These are phyloP conservation scores for Tremellales sp. DNA, from an alignment of 1,284 basidiomycete species.

Conservation along the genomic window DNA sequence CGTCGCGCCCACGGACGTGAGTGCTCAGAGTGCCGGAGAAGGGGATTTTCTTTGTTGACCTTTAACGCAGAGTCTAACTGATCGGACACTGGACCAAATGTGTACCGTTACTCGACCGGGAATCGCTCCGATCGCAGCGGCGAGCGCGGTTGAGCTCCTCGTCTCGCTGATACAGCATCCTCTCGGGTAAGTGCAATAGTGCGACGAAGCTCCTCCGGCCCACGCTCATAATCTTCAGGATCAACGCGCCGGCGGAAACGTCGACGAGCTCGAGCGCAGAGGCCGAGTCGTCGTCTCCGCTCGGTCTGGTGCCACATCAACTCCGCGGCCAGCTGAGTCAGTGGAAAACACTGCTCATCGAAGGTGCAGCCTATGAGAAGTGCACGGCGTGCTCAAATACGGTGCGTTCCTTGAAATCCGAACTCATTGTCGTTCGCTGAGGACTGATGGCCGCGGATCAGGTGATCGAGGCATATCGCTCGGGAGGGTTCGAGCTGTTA, in stretches of 20 bases:
- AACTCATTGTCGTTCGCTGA: neutral
- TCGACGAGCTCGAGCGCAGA: constrained; percentile 16
- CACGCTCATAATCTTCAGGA: constrained; percentile 46
- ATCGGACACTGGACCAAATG: constrained; percentile 97
- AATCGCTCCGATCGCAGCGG: constrained; percentile 84
- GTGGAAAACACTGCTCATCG: constrained; percentile 77
- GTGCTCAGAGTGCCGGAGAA: constrained; percentile 36
- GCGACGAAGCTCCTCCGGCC: neutral
- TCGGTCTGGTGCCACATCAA: constrained; percentile 90
- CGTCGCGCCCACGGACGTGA: constrained; percentile 88
- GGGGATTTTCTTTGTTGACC: too few species aligned
- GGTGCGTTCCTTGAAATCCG: constrained; percentile 50
- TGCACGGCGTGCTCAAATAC: constrained; percentile 88
- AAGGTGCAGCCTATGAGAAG: constrained; percentile 76
- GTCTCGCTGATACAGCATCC: constrained; percentile 88
- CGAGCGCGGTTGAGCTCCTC: constrained; percentile 87
- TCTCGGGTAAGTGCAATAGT: constrained; percentile 58
- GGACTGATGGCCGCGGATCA: constrained; percentile 36
- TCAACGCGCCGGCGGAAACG: constrained; percentile 60
- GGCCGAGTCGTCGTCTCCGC: constrained; percentile 53
- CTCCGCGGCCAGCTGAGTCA: constrained; percentile 82
- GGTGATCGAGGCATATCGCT: constrained; percentile 73
- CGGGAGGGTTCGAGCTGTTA: constrained; percentile 72
- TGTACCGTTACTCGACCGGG: constrained; percentile 98
- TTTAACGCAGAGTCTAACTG: constrained; percentile 75